These are phyloP conservation scores for Suillus hirtellus DNA, from an alignment of 768 basidiomycete species.

Conservation along the genomic window DNA sequence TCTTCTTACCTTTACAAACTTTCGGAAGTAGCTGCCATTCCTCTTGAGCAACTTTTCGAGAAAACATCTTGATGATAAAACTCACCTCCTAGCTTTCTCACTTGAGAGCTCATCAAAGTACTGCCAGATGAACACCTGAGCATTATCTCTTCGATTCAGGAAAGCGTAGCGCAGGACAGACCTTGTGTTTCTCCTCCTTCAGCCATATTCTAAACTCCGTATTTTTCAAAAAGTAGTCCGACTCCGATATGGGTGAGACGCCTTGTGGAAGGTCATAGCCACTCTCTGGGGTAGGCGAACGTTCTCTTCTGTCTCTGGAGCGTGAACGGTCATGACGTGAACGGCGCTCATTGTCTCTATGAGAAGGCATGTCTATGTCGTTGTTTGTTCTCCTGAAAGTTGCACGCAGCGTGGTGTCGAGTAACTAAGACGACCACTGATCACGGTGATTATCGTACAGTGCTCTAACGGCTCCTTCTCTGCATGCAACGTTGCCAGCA, in stretches of 20 bases:
- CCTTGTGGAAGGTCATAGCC: conserved; percentile 50
- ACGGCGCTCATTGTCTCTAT: conserved; percentile 10
- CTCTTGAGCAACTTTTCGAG: conserved; percentile 29
- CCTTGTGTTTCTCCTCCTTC: conserved; percentile 68
- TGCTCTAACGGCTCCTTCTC: no score
- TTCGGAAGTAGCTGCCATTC: conserved; percentile 77
- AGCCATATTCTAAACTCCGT: conserved; percentile 88
- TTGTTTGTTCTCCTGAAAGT: background rate
- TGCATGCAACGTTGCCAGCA: background rate
- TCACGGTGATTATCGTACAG: background rate
- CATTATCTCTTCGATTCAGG: conserved; percentile 28
- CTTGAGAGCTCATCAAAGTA: conserved; percentile 87
- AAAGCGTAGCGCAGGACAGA: conserved; percentile 36
- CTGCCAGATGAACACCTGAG: conserved; percentile 36
- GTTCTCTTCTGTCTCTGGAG: conserved; percentile 10
- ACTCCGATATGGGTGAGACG: conserved; percentile 67
- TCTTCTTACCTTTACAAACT: conserved; percentile 75
- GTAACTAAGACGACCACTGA: background rate
- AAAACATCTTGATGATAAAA: conserved; percentile 13
- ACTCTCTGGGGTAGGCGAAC: conserved; percentile 49
- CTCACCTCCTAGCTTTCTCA: conserved; percentile 76
- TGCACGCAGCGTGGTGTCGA: background rate
- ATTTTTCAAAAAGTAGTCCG: conserved; percentile 88
- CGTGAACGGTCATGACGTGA: conserved; percentile 30
- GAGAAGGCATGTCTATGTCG: conserved; percentile 18